Evolutionary conservation across 306 rosid genomes (phyloP).

Genomic region (Ceratonia siliqua): DNA sequence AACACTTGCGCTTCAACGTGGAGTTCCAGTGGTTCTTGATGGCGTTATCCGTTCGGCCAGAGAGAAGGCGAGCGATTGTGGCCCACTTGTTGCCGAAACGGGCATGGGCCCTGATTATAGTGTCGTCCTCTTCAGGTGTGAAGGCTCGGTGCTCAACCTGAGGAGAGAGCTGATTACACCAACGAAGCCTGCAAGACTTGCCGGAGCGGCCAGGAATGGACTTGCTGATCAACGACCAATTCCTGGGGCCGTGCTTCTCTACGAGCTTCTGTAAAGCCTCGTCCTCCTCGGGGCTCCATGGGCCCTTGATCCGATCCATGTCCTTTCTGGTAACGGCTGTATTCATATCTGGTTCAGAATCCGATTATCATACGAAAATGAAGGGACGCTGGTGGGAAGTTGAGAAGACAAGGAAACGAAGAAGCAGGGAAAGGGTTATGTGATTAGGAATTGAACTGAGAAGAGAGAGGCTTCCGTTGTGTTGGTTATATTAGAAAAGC

Average conservation of each 20-base stretch:
- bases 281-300: conserved; percentile 98
- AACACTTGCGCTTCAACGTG: conserved; percentile 82
- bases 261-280: conserved; percentile 73
- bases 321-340: conserved; percentile 44
- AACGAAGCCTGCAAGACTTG: conserved; percentile 87
- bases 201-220: conserved; percentile 93
- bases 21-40: conserved; percentile 99
- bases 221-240: conserved; percentile 90
- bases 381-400: neutral
- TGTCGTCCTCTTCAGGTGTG: conserved; percentile 82
- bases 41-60: conserved; percentile 96
- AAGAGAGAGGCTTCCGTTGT: neutral
- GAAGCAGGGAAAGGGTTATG: neutral
- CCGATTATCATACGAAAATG: neutral
- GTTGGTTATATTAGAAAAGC: neutral
- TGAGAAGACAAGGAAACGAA: neutral
- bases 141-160: conserved; percentile 96
- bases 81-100: conserved; percentile 99
- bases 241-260: conserved; percentile 84
- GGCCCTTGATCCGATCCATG: conserved; percentile 96
- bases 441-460: neutral
- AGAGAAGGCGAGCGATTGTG: conserved; percentile 84
- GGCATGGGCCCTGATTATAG: conserved; percentile 84
- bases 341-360: neutral
- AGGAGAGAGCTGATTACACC: conserved; percentile 98